Evolutionary conservation across 345 rosid species (phyloP), one percentile per base, ranked within the genome.

Genomic region (Bretschneidera sinensis): DNA sequence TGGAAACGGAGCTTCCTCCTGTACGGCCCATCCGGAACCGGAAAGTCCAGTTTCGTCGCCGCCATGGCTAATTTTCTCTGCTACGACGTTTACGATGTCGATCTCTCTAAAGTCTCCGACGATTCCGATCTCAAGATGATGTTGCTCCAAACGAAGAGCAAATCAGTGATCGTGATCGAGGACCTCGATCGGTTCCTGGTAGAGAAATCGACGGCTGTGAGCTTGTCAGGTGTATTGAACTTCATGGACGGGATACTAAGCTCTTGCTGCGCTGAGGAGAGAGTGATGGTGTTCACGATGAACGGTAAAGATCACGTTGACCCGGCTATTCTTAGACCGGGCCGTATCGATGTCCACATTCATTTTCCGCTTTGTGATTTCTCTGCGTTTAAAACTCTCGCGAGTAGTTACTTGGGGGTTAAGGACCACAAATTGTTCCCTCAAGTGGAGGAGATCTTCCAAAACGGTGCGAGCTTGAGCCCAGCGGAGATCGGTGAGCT

Each of bases 341-440:
- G 96, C 51, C 85, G 96, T 53, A 81, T 89, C 15, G 96, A 89
- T 66, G 97, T 95, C 54, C 96, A 88, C 21, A 81, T 95, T 2
- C 78, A 86, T 60, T 95, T 95, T 24, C 97, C 97, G 0, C 47
- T 88, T 7, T 95, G 97, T 51, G 91, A 95, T 69, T 88, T 95
- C 70, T 59, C 84, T 11, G 78, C 89, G 21, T 88, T 95, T 71
- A 95, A 86, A 63, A 83, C 84, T 43, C 45, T 95, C 11, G 97
- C 97, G 13, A 84, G 24, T 11, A 81, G 68, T 69, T 88, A 85
- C 71, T 67, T 95, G 17, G 97, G 99, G 2, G 73, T 91, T 2
- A 95, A 83, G 78, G 99, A 95, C 51, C 99, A 95, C 56, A 95
- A 88, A 70, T 67, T 95, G 64, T 95, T 95, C 62, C 80, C 89